Percentiles rank a stretch among this genome's conserved stretches.
These are phyloP conservation scores for Quercus tomentella DNA, from an alignment of 331 rosid species.

Conservation along the genomic window DNA sequence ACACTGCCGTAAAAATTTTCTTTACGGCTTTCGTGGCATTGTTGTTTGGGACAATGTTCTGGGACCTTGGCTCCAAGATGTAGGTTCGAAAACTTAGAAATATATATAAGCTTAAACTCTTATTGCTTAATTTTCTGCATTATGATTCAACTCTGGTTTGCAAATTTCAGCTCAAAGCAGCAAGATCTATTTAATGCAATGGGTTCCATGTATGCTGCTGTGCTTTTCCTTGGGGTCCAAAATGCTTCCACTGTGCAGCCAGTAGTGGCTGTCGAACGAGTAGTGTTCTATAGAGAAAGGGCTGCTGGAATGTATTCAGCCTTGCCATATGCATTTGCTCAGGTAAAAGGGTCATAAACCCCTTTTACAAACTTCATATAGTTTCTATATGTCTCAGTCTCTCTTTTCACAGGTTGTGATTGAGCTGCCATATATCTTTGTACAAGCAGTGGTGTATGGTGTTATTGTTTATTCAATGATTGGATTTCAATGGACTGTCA, in stretches of 20 bases:
- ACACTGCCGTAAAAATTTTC: slow-evolving; percentile 47
- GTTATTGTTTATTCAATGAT: neutral
- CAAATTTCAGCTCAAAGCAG: slow-evolving; percentile 28
- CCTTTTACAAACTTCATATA: too few relatives aligned
- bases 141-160: neutral
- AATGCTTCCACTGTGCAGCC: slow-evolving; percentile 53
- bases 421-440: neutral
- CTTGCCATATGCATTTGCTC: slow-evolving; percentile 61
- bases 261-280: slow-evolving; percentile 51
- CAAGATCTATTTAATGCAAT: slow-evolving; percentile 43
- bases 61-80: slow-evolving; percentile 55
- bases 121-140: neutral
- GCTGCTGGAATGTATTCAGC: slow-evolving; percentile 81
- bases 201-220: slow-evolving; percentile 60
- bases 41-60: slow-evolving; percentile 52
- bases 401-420: neutral
- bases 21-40: slow-evolving; percentile 37
- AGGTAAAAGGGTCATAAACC: slow-evolving; percentile 22
- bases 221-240: slow-evolving; percentile 54
- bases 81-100: slow-evolving; percentile 15
- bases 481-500: neutral
- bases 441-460: neutral
- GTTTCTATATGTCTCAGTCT: neutral
- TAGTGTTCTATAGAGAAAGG: slow-evolving; percentile 65
- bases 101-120: neutral